These are phyloP conservation scores for Coniochaeta hoffmannii DNA, from an alignment of 2,329 filamentous ascomycete genomes.

Conservation along the genomic window DNA sequence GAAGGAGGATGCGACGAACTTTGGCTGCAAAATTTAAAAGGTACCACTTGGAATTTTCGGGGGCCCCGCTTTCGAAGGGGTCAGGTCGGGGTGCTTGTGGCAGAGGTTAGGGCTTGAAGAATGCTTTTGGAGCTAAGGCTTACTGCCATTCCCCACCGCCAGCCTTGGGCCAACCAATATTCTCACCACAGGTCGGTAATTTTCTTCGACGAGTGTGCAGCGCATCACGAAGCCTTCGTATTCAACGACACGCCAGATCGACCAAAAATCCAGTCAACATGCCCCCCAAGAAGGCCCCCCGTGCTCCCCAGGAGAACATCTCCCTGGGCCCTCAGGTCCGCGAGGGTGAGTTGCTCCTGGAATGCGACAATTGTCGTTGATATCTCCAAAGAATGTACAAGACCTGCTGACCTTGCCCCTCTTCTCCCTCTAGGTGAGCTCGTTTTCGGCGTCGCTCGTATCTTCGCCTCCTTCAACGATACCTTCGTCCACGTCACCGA, in stretches of 20 bases:
- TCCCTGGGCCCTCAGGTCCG: conserved; percentile 93
- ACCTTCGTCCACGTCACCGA: conserved; percentile 99
- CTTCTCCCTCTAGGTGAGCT: conserved; percentile 80
- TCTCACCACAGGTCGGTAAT: neutral
- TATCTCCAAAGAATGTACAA: too few species aligned
- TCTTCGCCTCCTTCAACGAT: conserved; percentile 93
- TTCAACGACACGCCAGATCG: conserved; percentile 19
- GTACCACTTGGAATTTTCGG: conserved; percentile 9
- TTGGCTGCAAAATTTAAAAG: conserved; percentile 10
- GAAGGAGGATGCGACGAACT: conserved; percentile 6
- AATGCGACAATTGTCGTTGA: neutral
- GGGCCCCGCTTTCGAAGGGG: conserved; percentile 2
- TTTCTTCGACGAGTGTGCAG: conserved; percentile 11
- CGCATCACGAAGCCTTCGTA: conserved; percentile 9
- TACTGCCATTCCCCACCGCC: conserved; percentile 18
- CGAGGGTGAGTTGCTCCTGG: conserved; percentile 60
- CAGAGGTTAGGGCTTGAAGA: conserved; percentile 18
- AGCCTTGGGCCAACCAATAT: conserved; percentile 5
- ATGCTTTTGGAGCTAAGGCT: neutral
- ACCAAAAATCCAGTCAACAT: conserved; percentile 51
- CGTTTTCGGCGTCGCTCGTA: conserved; percentile 96
- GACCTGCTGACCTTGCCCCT: neutral
- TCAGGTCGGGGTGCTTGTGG: neutral
- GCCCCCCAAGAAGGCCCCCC: conserved; percentile 86
- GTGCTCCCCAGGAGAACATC: conserved; percentile 93